phyloP scores from a whole-genome alignment of 2,329 filamentous ascomycete genomes.

The Exophiala alcalophila region DNA sequence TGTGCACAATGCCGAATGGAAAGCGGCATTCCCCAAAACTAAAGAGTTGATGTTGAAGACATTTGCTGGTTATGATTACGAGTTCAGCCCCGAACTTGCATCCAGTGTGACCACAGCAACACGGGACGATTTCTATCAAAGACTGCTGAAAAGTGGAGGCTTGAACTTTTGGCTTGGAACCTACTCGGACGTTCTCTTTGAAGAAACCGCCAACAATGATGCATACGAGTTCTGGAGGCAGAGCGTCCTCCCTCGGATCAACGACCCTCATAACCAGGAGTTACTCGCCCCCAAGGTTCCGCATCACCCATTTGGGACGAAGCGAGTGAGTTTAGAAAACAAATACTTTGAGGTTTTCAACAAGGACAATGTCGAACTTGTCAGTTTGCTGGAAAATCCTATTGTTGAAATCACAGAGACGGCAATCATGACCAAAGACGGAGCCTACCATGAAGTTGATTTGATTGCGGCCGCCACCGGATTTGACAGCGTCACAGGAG shows the following conservation, averaged over 20 bases:
- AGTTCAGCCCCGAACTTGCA: slow-evolving; percentile 9
- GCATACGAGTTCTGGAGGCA: slow-evolving; percentile 46
- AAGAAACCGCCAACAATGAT: slow-evolving; percentile 17
- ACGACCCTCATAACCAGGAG: slow-evolving; percentile 50
- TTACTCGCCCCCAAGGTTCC: slow-evolving; percentile 49
- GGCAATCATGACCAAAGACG: slow-evolving; percentile 42
- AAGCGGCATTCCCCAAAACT: slow-evolving; percentile 4
- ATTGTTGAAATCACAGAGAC: slow-evolving; percentile 39
- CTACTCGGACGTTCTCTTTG: not conserved
- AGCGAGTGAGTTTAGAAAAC: slow-evolving; percentile 60
- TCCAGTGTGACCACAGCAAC: slow-evolving; percentile 1
- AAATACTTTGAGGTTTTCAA: slow-evolving; percentile 39
- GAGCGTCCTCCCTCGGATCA: slow-evolving; percentile 47
- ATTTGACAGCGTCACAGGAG: slow-evolving; percentile 43
- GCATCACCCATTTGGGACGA: slow-evolving; percentile 57
- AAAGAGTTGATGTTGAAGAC: slow-evolving; percentile 7
- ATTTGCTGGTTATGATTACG: slow-evolving; percentile 7
- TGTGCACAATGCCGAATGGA: slow-evolving; percentile 7
- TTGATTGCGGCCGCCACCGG: slow-evolving; percentile 43
- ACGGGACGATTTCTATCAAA: slow-evolving; percentile 4
- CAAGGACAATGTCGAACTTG: slow-evolving; percentile 35
- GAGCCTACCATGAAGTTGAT: slow-evolving; percentile 40
- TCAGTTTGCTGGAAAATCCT: slow-evolving; percentile 39
- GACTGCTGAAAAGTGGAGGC: not conserved
- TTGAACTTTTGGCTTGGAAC: slow-evolving; percentile 1